Percentiles rank a stretch among this genome's conserved stretches.
Evolutionary conservation across 345 rosid species (phyloP).

Genomic region (Lagerstroemia speciosa): DNA sequence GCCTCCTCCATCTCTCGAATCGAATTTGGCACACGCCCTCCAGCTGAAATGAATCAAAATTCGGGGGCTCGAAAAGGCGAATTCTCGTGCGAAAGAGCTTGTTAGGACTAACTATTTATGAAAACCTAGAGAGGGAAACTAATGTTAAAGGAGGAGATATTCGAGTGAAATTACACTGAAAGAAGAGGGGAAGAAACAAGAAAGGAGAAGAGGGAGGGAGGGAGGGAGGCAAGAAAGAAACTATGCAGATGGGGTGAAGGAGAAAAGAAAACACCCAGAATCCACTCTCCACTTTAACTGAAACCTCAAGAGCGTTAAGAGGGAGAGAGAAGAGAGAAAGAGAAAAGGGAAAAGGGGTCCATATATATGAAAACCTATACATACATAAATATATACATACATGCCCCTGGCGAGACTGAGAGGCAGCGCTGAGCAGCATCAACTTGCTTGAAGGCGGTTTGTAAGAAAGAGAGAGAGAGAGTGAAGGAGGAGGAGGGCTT

Average conservation of each 20-base stretch:
- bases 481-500: constrained; percentile 17
- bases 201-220: background rate
- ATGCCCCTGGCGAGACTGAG: constrained; percentile 22
- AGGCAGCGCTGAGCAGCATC: background rate
- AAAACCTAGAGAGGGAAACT: background rate
- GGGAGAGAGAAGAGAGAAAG: background rate
- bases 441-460: constrained; percentile 5
- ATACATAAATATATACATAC: constrained; percentile 6
- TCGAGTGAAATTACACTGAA: background rate
- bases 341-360: constrained; percentile 4
- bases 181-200: no score
- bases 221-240: background rate
- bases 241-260: no score
- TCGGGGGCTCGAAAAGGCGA: background rate
- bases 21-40: background rate
- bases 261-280: constrained; percentile 19
- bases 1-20: background rate
- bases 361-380: background rate
- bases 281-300: constrained; percentile 55
- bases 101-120: background rate
- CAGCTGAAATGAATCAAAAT: background rate
- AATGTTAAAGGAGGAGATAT: background rate
- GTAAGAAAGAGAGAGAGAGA: background rate
- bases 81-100: background rate
- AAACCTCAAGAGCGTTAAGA: constrained; percentile 22